Conservation (phyloP, 129 eudicot species). For the Silybum marianum region DNA sequence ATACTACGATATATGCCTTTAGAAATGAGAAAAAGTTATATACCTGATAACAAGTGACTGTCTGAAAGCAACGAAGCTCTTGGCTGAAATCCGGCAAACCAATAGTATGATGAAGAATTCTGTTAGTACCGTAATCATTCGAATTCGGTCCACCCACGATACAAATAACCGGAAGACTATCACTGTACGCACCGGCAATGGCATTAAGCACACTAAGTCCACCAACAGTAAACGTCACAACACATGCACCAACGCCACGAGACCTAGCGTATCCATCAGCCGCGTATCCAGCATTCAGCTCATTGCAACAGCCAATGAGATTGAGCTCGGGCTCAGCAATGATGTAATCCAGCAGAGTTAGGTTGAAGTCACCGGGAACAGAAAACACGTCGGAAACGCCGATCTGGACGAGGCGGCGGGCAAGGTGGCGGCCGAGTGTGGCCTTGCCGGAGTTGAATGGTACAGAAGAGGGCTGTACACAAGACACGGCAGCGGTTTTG, state of each 20-base stretch:
- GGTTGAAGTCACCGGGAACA: constrained; percentile 76
- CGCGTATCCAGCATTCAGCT: constrained; percentile 83
- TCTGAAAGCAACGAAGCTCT: constrained; percentile 70
- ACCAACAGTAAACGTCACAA: constrained; percentile 76
- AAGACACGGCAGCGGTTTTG: constrained; percentile 22
- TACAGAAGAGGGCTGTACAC: constrained; percentile 35
- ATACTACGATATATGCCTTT: too few species aligned
- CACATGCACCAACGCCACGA: constrained; percentile 81
- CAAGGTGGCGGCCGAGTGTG: constrained; percentile 80
- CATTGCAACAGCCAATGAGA: constrained; percentile 70
- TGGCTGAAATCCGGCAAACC: constrained; percentile 75
- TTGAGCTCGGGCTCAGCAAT: constrained; percentile 77
- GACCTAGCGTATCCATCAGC: constrained; percentile 80
- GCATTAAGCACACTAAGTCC: constrained; percentile 74
- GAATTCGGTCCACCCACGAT: constrained; percentile 89
- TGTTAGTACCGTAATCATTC: constrained; percentile 67
- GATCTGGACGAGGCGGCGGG: constrained; percentile 74
- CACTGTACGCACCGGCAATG: constrained; percentile 79
- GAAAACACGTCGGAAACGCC: constrained; percentile 71
- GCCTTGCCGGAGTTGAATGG: constrained; percentile 49
- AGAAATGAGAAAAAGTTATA: too few species aligned
- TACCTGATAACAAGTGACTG: constrained; percentile 77
- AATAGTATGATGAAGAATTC: constrained; percentile 70
- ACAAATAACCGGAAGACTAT: constrained; percentile 69
- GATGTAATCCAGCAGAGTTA: constrained; percentile 64